Conservation (phyloP, 108 stramenopile genomes). For the Nitzschia inconspicua region DNA sequence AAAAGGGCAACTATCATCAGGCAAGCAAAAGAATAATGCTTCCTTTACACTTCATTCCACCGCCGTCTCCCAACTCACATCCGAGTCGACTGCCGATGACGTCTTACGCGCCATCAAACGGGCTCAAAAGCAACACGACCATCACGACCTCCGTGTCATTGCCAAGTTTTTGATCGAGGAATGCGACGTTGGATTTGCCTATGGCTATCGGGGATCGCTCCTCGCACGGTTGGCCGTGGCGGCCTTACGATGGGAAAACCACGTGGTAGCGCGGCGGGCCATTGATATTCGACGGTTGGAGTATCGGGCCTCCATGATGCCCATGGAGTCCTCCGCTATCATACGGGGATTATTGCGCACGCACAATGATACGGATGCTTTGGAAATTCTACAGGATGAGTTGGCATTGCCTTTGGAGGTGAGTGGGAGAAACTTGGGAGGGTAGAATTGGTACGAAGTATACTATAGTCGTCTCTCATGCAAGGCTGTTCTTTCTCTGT, state of each 20-base stretch:
- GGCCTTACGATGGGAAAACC: constrained; percentile 64
- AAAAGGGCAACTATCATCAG: not conserved
- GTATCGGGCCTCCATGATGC: constrained; percentile 58
- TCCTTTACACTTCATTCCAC: constrained; percentile 51
- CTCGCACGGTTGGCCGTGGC: constrained; percentile 79
- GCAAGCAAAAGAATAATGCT: constrained; percentile 6
- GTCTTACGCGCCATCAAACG: constrained; percentile 66
- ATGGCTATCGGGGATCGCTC: constrained; percentile 76
- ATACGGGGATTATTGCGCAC: constrained; percentile 65
- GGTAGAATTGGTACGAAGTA: not conserved
- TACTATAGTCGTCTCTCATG: not conserved
- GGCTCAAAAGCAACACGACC: constrained; percentile 77
- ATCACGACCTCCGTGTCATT: constrained; percentile 60
- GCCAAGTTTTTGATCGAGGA: constrained; percentile 71
- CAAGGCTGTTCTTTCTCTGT: not conserved
- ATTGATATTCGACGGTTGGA: constrained; percentile 53
- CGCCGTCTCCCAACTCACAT: constrained; percentile 38
- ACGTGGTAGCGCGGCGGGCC: constrained; percentile 56
- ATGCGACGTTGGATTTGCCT: constrained; percentile 52
- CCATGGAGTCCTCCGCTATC: constrained; percentile 78
- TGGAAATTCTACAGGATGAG: constrained; percentile 70
- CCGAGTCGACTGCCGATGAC: constrained; percentile 58
- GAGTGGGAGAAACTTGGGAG: not conserved
- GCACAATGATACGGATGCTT: constrained; percentile 66
- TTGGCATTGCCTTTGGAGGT: constrained; percentile 62